phyloP scores from a whole-genome alignment of 805 yeast genomes.

The Kregervanrija delftensis region DNA sequence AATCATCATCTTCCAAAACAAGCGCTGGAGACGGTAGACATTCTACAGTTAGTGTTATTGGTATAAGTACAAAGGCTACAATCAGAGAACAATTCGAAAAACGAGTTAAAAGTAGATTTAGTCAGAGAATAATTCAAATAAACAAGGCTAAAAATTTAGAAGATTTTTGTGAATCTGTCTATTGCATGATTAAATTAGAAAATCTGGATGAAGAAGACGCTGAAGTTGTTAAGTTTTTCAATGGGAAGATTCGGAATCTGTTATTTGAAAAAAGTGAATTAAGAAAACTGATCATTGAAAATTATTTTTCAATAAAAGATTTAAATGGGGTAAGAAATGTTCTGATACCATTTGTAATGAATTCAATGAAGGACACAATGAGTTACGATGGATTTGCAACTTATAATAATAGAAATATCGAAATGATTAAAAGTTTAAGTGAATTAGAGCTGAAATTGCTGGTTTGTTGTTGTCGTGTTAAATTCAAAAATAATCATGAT shows the following conservation, averaged over 20 bases:
- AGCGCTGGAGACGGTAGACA: constrained; percentile 16
- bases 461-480: constrained; percentile 69
- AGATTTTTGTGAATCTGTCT: constrained; percentile 44
- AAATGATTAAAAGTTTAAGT: constrained; percentile 39
- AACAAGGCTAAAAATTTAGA: constrained; percentile 42
- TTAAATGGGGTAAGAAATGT: constrained; percentile 42
- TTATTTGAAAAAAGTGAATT: constrained; percentile 26
- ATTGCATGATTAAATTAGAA: constrained; percentile 16
- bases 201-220: constrained; percentile 10
- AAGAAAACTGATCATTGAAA: constrained; percentile 32
- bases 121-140: constrained; percentile 65
- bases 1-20: constrained; percentile 28
- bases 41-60: constrained; percentile 73
- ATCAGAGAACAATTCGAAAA: constrained; percentile 81
- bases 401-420: constrained; percentile 11
- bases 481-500: constrained; percentile 48
- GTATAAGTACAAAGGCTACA: constrained; percentile 68
- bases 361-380: constrained; percentile 6
- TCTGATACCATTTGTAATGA: constrained; percentile 34
- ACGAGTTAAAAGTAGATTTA: constrained; percentile 83
- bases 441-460: constrained; percentile 66
- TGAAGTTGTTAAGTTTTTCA: constrained; percentile 15
- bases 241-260: constrained; percentile 28
- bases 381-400: constrained; percentile 1
- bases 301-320: constrained; percentile 56